Evolutionary conservation across 768 basidiomycete species (phyloP), one percentile per base, ranked within the genome.

Genomic region (Botryobasidium botryosum): DNA sequence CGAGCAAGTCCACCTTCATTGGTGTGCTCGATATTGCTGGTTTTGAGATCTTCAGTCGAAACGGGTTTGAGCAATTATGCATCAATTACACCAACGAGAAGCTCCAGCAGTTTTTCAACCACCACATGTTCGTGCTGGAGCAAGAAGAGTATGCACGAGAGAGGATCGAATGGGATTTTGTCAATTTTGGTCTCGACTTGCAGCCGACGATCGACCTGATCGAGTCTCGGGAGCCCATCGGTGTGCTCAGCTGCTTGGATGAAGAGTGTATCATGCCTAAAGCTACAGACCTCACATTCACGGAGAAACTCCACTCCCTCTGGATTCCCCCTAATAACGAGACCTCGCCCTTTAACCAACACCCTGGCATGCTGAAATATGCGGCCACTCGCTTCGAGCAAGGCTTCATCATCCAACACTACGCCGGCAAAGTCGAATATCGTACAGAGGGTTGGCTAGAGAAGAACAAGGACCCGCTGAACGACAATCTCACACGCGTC

Each of bases 191-290:
- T 13, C 70, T 94, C 35, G 92, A 99, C 60, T 65, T 99, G 5
- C 92, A 99, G 57, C 94, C 94, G 1, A 97, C 94, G 3, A 97
- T 99, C 58, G 92, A 97, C 57, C 75, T 99, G 42, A 97, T 99
- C 55, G 94, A 97, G 61, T 75, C 82, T 15, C 74, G 70, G 41
- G 68, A 63, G 17, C 65, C 67, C 0, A 88, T 96, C 50, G 94
- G 94, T 43, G 80, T 97, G 48, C 70, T 99, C 36, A 85, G 87
- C 50, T 79, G 82, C 54, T 64, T 99, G 28, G 94, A 99, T 59
- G 94, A 97, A 58, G 92, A 96, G 51, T 97, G 92, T 58, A 97
- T 99, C 61, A 99, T 97, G 92, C 94, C 92, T n/a, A 88, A 87
- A 58, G 92, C 92, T 3, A 86, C 82, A 10, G 92, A 99, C 59